phyloP scores from a whole-genome alignment of 108 stramenopile genomes.

The Parietichytrium sp. region DNA sequence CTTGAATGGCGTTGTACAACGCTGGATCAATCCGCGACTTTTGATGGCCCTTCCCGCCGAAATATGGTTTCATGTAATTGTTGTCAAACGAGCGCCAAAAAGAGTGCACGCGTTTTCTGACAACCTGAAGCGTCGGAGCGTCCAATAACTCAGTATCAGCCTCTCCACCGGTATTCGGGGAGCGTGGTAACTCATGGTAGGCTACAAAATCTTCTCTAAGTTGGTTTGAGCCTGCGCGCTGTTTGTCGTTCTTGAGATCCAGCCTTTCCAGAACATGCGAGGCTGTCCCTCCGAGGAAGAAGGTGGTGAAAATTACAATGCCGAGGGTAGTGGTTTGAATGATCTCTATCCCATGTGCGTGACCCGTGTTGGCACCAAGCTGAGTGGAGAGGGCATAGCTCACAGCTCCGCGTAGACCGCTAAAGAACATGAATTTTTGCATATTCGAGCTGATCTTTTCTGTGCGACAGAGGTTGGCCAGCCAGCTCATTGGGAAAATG shows the following conservation, averaged over 20 bases:
- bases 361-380: conserved; percentile 79
- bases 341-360: neutral
- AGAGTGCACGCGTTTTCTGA: neutral
- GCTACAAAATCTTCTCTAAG: conserved; percentile 37
- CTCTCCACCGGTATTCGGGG: no score
- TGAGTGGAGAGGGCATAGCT: conserved; percentile 86
- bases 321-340: conserved; percentile 78
- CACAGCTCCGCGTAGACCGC: conserved; percentile 89
- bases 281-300: conserved; percentile 92
- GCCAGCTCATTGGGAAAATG: conserved; percentile 80
- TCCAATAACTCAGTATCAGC: no score
- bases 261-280: conserved; percentile 74
- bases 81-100: conserved; percentile 42
- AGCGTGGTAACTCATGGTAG: conserved; percentile 19
- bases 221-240: neutral
- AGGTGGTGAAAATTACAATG: conserved; percentile 91
- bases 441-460: conserved; percentile 69
- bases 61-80: conserved; percentile 57
- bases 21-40: neutral
- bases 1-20: conserved; percentile 20
- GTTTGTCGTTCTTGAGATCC: conserved; percentile 70
- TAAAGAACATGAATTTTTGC: conserved; percentile 93
- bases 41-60: conserved; percentile 53
- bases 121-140: no score
- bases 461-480: conserved; percentile 78